Evolutionary conservation across 441 rosid species (phyloP), one percentile per base, ranked within the genome.

Genomic region (Populus trichocarpa): DNA sequence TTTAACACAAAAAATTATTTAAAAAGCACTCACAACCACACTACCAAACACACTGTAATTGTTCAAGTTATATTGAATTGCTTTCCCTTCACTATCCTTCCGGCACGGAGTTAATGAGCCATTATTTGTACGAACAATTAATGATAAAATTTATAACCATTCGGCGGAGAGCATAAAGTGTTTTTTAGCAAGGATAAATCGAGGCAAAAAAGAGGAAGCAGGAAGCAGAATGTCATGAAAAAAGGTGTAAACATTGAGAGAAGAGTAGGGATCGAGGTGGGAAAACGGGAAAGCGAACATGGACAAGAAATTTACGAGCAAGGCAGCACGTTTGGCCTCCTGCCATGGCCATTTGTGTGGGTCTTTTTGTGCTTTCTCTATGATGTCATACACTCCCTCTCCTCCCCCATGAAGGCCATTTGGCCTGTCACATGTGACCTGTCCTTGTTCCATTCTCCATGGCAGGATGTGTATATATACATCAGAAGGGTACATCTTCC

Each of bases 181-280:
- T 14, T 5, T 42, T 3, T 0, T 3, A 12, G 12, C 14, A 12
- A 28, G 30, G 30, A 10, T 42, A 42, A 42, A 42, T 42, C 28
- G 65, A 73, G 26, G 23, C 53, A 40, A 42, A 30, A 42, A 71
- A 4, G 46, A 6, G 3, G 3, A 59, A n/a, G 26, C 20, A 3
- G 32, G 33, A 42, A 32, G 75, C 22, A n/a, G 20, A 35, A 76
- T 4, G 23, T 9, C 59, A 69, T 40, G 22, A 33, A 82, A 80
- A 72, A 71, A 25, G 50, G 18, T 28, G 30, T 18, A 28, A 18
- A 79, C 83, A 35, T 85, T 30, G 84, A 72, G 70, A 80, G 85
- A 40, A 78, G 84, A 76, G 71, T 25, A 76, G 84, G 80, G 86
- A 83, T 74, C 84, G 40, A 69, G 68, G 71, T 81, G 80, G 83